Conservation (phyloP, 768 basidiomycete species). For the Psilocybe subaeruginosa region DNA sequence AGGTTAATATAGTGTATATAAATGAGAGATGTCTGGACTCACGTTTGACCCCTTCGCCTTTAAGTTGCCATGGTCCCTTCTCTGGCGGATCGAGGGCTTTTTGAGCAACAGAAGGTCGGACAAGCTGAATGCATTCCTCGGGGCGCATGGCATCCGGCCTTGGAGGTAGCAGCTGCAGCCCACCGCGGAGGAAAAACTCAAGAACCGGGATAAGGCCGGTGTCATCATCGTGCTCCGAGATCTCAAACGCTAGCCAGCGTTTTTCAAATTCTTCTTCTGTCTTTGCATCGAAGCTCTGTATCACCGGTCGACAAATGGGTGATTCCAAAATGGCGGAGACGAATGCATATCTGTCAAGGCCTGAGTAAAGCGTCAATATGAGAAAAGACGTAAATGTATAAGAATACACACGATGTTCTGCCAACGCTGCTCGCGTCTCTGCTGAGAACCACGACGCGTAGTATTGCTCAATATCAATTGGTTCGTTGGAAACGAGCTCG, state of each 20-base stretch:
- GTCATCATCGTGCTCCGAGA: constrained; percentile 18
- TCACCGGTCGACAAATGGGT: background rate
- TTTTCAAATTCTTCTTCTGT: constrained; percentile 25
- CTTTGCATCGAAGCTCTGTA: constrained; percentile 11
- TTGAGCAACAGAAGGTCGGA: constrained; percentile 14
- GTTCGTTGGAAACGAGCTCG: background rate
- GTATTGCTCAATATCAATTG: constrained; percentile 17
- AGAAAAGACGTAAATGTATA: background rate
- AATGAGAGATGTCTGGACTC: background rate
- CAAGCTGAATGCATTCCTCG: constrained; percentile 13
- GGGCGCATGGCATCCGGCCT: background rate
- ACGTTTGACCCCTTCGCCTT: constrained; percentile 12
- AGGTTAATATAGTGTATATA: background rate
- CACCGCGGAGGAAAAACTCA: constrained; percentile 23
- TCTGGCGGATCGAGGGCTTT: constrained; percentile 7
- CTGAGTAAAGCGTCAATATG: constrained; percentile 6
- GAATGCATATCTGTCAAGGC: constrained; percentile 23
- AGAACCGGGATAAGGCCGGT: constrained; percentile 22
- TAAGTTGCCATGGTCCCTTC: constrained; percentile 11
- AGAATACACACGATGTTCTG: constrained; percentile 8
- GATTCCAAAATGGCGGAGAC: constrained; percentile 18
- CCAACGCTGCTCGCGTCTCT: constrained; percentile 10
- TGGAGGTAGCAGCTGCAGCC: constrained; percentile 23
- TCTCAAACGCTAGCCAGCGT: constrained; percentile 24
- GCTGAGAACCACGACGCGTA: constrained; percentile 19